Evolutionary conservation across 1,284 basidiomycete genomes (phyloP), one percentile per base, ranked within the genome.

Genomic region (Rhodotorula mucilaginosa): DNA sequence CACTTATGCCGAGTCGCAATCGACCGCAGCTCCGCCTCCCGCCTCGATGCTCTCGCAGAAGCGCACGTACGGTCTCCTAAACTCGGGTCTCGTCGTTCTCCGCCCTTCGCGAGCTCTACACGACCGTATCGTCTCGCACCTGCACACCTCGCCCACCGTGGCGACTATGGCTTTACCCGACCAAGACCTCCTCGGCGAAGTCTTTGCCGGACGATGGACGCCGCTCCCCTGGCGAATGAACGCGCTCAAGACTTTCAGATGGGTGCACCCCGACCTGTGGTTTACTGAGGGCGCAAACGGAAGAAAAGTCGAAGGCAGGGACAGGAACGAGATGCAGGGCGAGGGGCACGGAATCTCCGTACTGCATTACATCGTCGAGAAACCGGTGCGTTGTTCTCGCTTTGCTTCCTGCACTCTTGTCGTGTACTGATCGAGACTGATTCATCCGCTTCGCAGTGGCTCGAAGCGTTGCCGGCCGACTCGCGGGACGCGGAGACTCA

Each of bases 341-440:
- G 39, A 6, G 3, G 58, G 34, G 31, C 58, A 56, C n/a, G 59
- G 65, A 10, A 12, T 67, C 2, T 52, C 51, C 16, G 65, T 67
- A 2, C n/a, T 67, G 52, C 65, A 67, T 51, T 62, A 67, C 60
- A 62, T 62, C n/a, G 65, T 67, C 46, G 65, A 67, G 54, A 62
- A 67, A 29, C 65, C 65, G 31, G 65, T 62, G 46, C 31, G 65
- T 44, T 47, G 12, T 10, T 12, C 52, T 23, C 5, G 34, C 57
- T 26, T 13, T 10, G 16, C 10, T 23, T n/a, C 19, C 31, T 39
- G 34, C 18, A 7, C 49, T 31, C 12, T 10, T 18, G 3, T 13
- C 12, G 3, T 39, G 15, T 5, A 6, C 51, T 12, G 49, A 44
- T 19, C 10, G 8, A 13, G 18, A 2, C 39, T 63, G 60, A 49